Percentiles rank a stretch among this genome's conserved stretches.
Evolutionary conservation across 2,329 filamentous ascomycete genomes (phyloP).

Genomic region (Nemania diffusa): DNA sequence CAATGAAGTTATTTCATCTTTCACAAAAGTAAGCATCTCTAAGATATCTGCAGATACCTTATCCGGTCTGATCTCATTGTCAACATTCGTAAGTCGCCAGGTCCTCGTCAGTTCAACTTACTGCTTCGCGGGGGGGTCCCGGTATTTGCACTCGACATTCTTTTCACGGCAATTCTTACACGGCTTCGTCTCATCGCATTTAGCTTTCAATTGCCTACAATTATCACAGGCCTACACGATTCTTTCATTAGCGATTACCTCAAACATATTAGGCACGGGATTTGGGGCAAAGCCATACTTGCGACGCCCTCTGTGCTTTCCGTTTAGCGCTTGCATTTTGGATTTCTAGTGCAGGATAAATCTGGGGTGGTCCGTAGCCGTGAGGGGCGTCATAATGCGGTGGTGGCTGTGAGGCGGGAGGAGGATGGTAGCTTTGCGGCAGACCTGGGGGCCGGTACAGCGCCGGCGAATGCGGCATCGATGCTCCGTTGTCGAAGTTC

Average conservation of each 20-base stretch:
- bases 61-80: slow-evolving; percentile 59
- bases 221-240: slow-evolving; percentile 82
- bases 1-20: slow-evolving; percentile 49
- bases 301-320: slow-evolving; percentile 73
- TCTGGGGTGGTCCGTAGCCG: slow-evolving; percentile 52
- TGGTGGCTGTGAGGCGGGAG: slow-evolving; percentile 45
- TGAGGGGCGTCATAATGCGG: slow-evolving; percentile 50
- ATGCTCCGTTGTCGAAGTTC: slow-evolving; percentile 61
- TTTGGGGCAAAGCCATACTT: slow-evolving; percentile 56
- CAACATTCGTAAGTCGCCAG: slow-evolving; percentile 8
- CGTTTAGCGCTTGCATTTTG: slow-evolving; percentile 61
- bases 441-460: slow-evolving; percentile 46
- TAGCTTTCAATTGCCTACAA: slow-evolving; percentile 87
- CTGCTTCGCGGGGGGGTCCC: slow-evolving; percentile 92
- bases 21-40: slow-evolving; percentile 59
- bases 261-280: slow-evolving; percentile 1
- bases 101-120: slow-evolving; percentile 57
- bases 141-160: slow-evolving; percentile 83
- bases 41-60: slow-evolving; percentile 70
- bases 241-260: slow-evolving; percentile 40
- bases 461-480: slow-evolving; percentile 57
- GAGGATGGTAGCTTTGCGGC: slow-evolving; percentile 44
- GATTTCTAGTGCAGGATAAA: slow-evolving; percentile 51
- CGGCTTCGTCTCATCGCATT: slow-evolving; percentile 87
- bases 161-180: slow-evolving; percentile 92